Evolutionary conservation across 352 stramenopile species (phyloP), one percentile per base, ranked within the genome.

Genomic region (Globisporangium perplexum): DNA sequence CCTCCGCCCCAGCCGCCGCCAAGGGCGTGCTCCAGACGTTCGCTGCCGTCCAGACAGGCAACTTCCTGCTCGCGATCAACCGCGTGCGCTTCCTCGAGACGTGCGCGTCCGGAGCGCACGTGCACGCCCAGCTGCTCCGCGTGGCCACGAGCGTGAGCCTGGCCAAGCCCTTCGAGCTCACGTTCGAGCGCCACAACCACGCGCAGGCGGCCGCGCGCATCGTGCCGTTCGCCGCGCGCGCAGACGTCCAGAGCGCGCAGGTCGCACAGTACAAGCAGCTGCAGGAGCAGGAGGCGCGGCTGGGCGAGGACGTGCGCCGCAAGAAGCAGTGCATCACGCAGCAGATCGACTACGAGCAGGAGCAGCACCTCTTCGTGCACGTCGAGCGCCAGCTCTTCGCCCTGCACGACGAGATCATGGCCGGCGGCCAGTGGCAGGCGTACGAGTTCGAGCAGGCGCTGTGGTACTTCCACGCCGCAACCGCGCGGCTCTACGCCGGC

Each of bases 251-350:
- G 45, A 47, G 63, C 12, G 73, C 71, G 0, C 77, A 86, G 53
- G 33, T 80, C 5, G 62, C 68, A 0, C 77, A 85, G 38, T 58
- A 67, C 22, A 23, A 54, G 2, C 72, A 70, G 47, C 46, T 85
- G 15, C 66, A 74, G 51, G 53, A 57, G 4, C 64, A 82, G 28
- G 77, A 88, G 8, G 43, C 47, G 4, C 51, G 52, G 0, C 51
- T 75, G 20, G 64, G 64, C 7, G 39, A 58, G 0, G 48, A 59
- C n/a, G 53, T 82, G 17, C 68, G 66, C 35, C 58, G 52, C 15
- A 81, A 82, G 42, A 86, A 84, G 60, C 69, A 84, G 17, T 88
- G 83, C 41, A 50, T 84, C 2, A 48, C 73, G 0, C 77, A 88
- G 46, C 77, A 88, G 45, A 63, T 88, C 38, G 75, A 88, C 53